Conservation (phyloP, 73 alveolate genomes). For the Paramecium tetraurelia region DNA sequence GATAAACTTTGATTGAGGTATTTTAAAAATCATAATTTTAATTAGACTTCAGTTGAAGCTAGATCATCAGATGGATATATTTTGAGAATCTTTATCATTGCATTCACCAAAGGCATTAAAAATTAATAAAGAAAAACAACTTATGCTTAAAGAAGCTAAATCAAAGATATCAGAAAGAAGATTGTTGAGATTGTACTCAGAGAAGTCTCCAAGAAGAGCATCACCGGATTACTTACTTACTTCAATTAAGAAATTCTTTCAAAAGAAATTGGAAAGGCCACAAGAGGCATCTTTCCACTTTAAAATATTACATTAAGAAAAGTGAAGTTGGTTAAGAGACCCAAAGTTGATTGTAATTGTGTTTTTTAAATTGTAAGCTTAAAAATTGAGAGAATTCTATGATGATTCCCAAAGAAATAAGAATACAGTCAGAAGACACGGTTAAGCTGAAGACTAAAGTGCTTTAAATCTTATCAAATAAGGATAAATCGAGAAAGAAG, state of each 20-base stretch:
- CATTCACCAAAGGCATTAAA: slow-evolving; percentile 84
- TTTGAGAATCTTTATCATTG: slow-evolving; percentile 89
- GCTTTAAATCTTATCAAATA: background rate
- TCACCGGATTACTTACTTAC: slow-evolving; percentile 79
- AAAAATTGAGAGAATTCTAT: slow-evolving; percentile 22
- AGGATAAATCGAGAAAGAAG: background rate
- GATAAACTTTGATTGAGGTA: slow-evolving; percentile 92
- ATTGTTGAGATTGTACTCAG: slow-evolving; percentile 84
- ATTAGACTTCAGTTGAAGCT: slow-evolving; percentile 80
- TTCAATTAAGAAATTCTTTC: slow-evolving; percentile 74
- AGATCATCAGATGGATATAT: slow-evolving; percentile 87
- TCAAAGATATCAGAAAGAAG: slow-evolving; percentile 88
- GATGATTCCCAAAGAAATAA: slow-evolving; percentile 24
- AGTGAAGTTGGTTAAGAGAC: slow-evolving; percentile 94
- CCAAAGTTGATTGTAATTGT: slow-evolving; percentile 78
- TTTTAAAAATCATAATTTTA: background rate
- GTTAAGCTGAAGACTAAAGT: background rate
- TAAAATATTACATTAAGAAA: slow-evolving; percentile 88
- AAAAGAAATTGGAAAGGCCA: slow-evolving; percentile 82
- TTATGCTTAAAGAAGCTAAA: slow-evolving; percentile 89
- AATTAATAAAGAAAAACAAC: slow-evolving; percentile 87
- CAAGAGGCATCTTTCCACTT: slow-evolving; percentile 91
- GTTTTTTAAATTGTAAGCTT: background rate
- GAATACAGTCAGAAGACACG: slow-evolving; percentile 4
- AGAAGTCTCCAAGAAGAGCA: slow-evolving; percentile 77